phyloP scores from a whole-genome alignment of 331 rosid genomes.

The Cydonia oblonga region DNA sequence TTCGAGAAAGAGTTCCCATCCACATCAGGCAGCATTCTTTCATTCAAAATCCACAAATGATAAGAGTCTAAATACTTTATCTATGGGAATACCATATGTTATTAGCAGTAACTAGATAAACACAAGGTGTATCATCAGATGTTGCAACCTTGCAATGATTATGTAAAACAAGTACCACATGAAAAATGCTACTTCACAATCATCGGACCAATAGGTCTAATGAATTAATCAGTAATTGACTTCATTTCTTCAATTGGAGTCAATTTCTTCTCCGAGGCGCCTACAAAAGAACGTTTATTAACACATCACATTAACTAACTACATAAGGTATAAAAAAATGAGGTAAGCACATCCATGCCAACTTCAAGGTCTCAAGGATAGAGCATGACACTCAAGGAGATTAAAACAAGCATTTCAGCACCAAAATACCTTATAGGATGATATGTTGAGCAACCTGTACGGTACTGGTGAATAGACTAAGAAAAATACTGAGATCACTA shows the following conservation, averaged over 20 bases:
- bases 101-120: not conserved
- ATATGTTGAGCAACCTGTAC: not conserved
- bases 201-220: conserved; percentile 7
- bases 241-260: conserved; percentile 62
- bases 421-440: not conserved
- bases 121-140: not conserved
- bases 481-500: not conserved
- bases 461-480: not conserved
- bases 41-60: not conserved
- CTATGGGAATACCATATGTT: not conserved
- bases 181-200: not conserved
- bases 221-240: no score
- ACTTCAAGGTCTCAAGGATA: not conserved
- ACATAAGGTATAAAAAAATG: not conserved
- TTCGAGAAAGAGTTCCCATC: not conserved
- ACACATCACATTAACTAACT: conserved; percentile 10
- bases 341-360: not conserved
- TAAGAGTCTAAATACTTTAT: not conserved
- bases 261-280: conserved; percentile 51
- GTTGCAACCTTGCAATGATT: not conserved
- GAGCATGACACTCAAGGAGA: conserved; percentile 1
- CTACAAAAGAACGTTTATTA: conserved; percentile 38
- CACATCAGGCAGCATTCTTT: no score
- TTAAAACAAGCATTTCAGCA: conserved; percentile 2
- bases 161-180: not conserved